These are phyloP conservation scores for Pyrus bretschneideri DNA, from an alignment of 306 rosid species.

Conservation along the genomic window DNA sequence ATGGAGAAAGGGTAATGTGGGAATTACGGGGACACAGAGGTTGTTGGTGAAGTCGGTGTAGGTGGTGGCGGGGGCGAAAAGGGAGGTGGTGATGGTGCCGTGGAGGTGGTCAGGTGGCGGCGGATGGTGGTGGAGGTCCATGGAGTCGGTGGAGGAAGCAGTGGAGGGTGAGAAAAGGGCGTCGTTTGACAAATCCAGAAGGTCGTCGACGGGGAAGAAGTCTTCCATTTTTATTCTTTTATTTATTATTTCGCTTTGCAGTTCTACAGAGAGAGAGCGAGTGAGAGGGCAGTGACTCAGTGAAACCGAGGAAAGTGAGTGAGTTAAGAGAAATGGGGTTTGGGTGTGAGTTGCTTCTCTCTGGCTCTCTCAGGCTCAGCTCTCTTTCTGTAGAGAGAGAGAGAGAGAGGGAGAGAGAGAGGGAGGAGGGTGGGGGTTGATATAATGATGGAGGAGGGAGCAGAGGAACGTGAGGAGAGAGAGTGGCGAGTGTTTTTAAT, in stretches of 20 bases:
- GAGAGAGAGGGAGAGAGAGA: slow-evolving; percentile 11
- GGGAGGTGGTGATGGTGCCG: background rate
- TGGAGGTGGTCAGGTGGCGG: background rate
- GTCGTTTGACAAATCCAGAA: slow-evolving; percentile 30
- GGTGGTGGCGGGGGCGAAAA: background rate
- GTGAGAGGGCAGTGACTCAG: background rate
- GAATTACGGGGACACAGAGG: slow-evolving; percentile 30
- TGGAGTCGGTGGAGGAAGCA: slow-evolving; percentile 5
- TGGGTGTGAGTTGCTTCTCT: background rate
- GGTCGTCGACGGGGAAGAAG: slow-evolving; percentile 34
- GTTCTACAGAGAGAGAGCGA: background rate
- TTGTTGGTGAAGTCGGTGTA: slow-evolving; percentile 23
- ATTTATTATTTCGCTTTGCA: background rate
- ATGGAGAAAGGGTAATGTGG: background rate
- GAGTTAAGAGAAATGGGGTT: background rate
- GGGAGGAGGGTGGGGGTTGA: background rate
- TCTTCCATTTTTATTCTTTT: background rate
- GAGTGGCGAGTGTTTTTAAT: background rate
- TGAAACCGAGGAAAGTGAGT: background rate
- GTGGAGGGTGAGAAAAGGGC: slow-evolving; percentile 13
- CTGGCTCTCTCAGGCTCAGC: background rate
- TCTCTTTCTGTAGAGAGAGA: background rate
- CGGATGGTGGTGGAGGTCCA: background rate
- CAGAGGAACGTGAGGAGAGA: slow-evolving; percentile 34
- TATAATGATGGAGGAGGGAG: slow-evolving; percentile 19